Conservation (phyloP, 2,329 filamentous ascomycete species). For the Ceratocystiopsis sp. region DNA sequence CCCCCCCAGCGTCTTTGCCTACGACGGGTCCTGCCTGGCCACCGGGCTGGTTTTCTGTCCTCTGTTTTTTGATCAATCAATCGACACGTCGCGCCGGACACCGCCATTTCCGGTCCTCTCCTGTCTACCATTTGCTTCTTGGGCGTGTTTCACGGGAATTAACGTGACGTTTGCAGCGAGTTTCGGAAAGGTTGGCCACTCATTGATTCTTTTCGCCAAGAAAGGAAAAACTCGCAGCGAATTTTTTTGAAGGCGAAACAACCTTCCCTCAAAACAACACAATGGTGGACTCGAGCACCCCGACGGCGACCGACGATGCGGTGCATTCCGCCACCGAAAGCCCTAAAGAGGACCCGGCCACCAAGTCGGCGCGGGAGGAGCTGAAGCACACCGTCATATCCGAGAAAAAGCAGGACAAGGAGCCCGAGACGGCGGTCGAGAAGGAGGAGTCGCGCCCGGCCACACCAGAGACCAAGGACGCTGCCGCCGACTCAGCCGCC, state of each 20-base stretch:
- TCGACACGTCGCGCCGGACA: slow-evolving; percentile 20
- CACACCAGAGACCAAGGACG: slow-evolving; percentile 8
- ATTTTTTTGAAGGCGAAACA: too few species aligned
- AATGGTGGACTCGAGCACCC: slow-evolving; percentile 5
- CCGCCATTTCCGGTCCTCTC: slow-evolving; percentile 15
- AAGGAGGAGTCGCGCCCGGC: slow-evolving; percentile 4
- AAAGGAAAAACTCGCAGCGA: too few species aligned
- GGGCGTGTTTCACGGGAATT: too few species aligned
- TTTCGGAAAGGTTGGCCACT: too few species aligned
- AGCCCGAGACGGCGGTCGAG: slow-evolving; percentile 9
- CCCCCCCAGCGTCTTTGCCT: too few species aligned
- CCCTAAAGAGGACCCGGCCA: slow-evolving; percentile 42
- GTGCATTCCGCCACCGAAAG: slow-evolving; percentile 15
- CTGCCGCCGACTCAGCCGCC: neutral
- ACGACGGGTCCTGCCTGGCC: slow-evolving; percentile 4
- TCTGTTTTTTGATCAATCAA: slow-evolving; percentile 27
- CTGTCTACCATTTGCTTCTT: slow-evolving; percentile 9
- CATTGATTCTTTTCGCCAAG: too few species aligned
- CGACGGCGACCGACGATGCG: neutral
- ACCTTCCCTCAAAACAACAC: neutral
- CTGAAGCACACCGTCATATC: slow-evolving; percentile 48
- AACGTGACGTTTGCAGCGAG: too few species aligned
- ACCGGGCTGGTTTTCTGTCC: slow-evolving; percentile 19
- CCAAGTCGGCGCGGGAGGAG: slow-evolving; percentile 45
- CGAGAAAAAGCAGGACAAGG: slow-evolving; percentile 21